Percentiles rank a stretch among this genome's conserved stretches.
phyloP scores from a whole-genome alignment of 1,139 yeast species.

The Kodamaea arcana region DNA sequence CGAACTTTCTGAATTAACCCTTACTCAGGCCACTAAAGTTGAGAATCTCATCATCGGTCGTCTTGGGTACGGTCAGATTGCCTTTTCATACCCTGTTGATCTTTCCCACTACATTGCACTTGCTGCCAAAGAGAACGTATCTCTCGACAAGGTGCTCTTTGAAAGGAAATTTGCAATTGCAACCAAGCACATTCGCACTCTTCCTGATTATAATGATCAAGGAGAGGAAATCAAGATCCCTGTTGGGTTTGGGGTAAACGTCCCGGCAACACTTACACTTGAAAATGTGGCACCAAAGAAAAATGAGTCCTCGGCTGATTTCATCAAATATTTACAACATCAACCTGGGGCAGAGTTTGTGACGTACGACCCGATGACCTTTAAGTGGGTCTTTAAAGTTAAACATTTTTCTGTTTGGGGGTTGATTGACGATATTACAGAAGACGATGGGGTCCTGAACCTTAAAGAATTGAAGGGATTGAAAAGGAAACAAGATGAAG shows the following conservation, averaged over 20 bases:
- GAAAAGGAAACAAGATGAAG: slow-evolving; percentile 27
- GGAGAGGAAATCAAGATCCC: slow-evolving; percentile 45
- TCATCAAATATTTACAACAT: slow-evolving; percentile 48
- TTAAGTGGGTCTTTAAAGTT: slow-evolving; percentile 77
- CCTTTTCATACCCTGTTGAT: slow-evolving; percentile 71
- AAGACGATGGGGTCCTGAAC: slow-evolving; percentile 44
- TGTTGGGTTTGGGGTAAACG: slow-evolving; percentile 71
- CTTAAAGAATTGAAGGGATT: slow-evolving; percentile 18
- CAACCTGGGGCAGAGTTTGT: slow-evolving; percentile 69
- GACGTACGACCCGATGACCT: slow-evolving; percentile 74
- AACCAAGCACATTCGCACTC: slow-evolving; percentile 28
- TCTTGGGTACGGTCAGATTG: slow-evolving; percentile 68
- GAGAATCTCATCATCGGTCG: slow-evolving; percentile 76
- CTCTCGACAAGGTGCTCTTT: slow-evolving; percentile 38
- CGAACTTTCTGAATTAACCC: slow-evolving; percentile 45
- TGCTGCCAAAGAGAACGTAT: slow-evolving; percentile 28
- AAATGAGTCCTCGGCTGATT: slow-evolving; percentile 23
- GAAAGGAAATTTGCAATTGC: slow-evolving; percentile 36
- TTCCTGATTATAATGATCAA: slow-evolving; percentile 37
- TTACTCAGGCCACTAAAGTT: slow-evolving; percentile 52
- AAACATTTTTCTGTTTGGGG: slow-evolving; percentile 97
- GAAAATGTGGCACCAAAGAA: slow-evolving; percentile 49
- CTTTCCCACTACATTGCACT: slow-evolving; percentile 34
- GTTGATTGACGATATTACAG: slow-evolving; percentile 63
- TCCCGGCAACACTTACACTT: slow-evolving; percentile 78